A percentile compares a stretch with the other conserved stretches of the same genome.
These are phyloP conservation scores for Colletotrichum musae DNA, from an alignment of 2,329 filamentous ascomycete genomes.

Conservation along the genomic window DNA sequence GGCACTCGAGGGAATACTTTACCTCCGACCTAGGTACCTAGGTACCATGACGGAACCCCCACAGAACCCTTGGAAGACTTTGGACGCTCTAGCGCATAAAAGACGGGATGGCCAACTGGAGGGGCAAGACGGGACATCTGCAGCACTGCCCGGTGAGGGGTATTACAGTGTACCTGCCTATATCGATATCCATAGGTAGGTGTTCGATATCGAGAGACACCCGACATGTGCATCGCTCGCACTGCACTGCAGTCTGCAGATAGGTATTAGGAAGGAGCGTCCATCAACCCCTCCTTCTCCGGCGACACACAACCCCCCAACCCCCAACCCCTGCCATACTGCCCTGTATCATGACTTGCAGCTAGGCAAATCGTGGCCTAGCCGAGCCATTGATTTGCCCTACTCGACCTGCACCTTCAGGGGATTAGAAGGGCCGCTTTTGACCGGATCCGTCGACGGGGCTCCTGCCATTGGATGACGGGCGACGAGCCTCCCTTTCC, in stretches of 20 bases:
- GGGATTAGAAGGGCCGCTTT: constrained; percentile 31
- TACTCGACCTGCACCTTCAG: constrained; percentile 32
- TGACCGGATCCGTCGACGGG: constrained; percentile 37
- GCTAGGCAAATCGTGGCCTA: constrained; percentile 36
- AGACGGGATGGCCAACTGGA: constrained; percentile 5
- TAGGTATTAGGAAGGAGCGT: not conserved
- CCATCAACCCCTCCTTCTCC: too few relatives aligned
- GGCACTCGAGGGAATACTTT: too few relatives aligned
- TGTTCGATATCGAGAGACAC: too few relatives aligned
- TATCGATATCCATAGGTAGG: too few relatives aligned
- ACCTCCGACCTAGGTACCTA: too few relatives aligned
- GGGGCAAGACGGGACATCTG: constrained; percentile 18
- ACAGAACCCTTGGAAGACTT: constrained; percentile 13
- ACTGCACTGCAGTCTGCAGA: constrained; percentile 9
- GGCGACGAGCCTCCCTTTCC: constrained; percentile 17
- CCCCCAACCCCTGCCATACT: constrained; percentile 10
- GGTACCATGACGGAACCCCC: constrained; percentile 5
- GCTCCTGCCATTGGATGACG: constrained; percentile 23
- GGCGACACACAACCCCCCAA: not conserved
- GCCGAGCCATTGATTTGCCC: constrained; percentile 10
- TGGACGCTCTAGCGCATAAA: constrained; percentile 12
- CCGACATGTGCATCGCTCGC: too few relatives aligned
- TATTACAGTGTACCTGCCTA: not conserved
- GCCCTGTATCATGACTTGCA: constrained; percentile 39
- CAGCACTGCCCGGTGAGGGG: constrained; percentile 17